Evolutionary conservation across 176 grass and related monocot species (phyloP).

Genomic region (Miscanthus lutarioriparius): DNA sequence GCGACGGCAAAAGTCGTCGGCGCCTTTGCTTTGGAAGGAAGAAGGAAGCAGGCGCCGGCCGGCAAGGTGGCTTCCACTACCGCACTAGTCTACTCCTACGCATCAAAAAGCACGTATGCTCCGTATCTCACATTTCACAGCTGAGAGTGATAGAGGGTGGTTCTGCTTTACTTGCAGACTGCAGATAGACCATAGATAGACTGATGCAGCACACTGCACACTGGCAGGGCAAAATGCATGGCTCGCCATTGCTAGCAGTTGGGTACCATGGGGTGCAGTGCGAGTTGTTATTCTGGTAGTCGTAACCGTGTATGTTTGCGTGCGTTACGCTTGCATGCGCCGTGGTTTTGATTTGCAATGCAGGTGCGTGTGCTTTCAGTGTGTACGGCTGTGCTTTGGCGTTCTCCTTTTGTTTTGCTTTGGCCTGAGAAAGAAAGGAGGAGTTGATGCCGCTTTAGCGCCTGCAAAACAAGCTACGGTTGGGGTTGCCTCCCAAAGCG

Average conservation of each 20-base stretch:
- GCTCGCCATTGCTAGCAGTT: too few relatives aligned
- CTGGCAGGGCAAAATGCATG: too few relatives aligned
- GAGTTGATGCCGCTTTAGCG: neutral
- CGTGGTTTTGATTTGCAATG: neutral
- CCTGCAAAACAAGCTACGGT: neutral
- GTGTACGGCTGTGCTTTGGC: neutral
- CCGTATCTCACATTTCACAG: too few relatives aligned
- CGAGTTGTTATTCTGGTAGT: neutral
- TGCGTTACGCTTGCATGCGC: neutral
- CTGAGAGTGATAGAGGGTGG: too few relatives aligned
- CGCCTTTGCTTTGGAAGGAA: conserved; percentile 54
- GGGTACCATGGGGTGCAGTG: neutral
- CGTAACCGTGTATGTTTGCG: too few relatives aligned
- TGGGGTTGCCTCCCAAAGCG: neutral
- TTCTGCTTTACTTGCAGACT: too few relatives aligned
- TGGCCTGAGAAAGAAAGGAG: neutral
- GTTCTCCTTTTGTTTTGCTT: neutral
- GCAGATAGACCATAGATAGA: too few relatives aligned
- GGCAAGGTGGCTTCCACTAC: too few relatives aligned
- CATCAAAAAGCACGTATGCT: too few relatives aligned
- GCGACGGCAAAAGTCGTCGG: conserved; percentile 35
- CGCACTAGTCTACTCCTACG: too few relatives aligned
- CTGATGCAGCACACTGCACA: too few relatives aligned
- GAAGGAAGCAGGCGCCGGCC: neutral
- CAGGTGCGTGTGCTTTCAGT: neutral